Evolutionary conservation across 768 basidiomycete genomes (phyloP).

Genomic region (Tulasnella sp.): DNA sequence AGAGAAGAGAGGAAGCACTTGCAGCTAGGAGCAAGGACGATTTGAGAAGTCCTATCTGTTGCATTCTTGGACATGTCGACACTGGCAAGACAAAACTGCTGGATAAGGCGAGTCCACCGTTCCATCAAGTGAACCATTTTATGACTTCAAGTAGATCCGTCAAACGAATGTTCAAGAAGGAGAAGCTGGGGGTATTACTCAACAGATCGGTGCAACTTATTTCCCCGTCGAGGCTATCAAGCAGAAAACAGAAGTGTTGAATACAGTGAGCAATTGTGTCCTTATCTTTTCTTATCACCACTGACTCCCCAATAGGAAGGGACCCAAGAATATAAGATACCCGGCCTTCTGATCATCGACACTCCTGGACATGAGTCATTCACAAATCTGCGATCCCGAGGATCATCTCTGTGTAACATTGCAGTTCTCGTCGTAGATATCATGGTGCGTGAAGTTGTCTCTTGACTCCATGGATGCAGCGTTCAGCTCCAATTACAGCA

Average conservation of each 20-base stretch:
- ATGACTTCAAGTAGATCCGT: constrained; percentile 55
- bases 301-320: neutral
- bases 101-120: constrained; percentile 63
- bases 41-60: constrained; percentile 92
- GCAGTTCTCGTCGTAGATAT: constrained; percentile 98
- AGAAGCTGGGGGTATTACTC: constrained; percentile 98
- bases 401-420: constrained; percentile 95
- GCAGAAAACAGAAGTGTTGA: constrained; percentile 86
- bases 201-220: constrained; percentile 99
- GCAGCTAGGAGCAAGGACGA: constrained; percentile 80
- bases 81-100: constrained; percentile 96
- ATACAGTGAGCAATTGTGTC: constrained; percentile 40
- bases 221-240: constrained; percentile 94
- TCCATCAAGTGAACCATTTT: neutral
- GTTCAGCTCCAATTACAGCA: constrained; percentile 39
- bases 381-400: constrained; percentile 88
- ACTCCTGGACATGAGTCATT: constrained; percentile 99
- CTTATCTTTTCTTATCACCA: neutral
- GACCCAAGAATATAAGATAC: constrained; percentile 83
- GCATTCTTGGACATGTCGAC: constrained; percentile 98
- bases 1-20: constrained; percentile 72
- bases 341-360: constrained; percentile 90
- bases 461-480: neutral
- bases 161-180: constrained; percentile 99
- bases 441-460: constrained; percentile 41